phyloP scores from a whole-genome alignment of 805 yeast genomes.

The Ogataea siamensis region DNA sequence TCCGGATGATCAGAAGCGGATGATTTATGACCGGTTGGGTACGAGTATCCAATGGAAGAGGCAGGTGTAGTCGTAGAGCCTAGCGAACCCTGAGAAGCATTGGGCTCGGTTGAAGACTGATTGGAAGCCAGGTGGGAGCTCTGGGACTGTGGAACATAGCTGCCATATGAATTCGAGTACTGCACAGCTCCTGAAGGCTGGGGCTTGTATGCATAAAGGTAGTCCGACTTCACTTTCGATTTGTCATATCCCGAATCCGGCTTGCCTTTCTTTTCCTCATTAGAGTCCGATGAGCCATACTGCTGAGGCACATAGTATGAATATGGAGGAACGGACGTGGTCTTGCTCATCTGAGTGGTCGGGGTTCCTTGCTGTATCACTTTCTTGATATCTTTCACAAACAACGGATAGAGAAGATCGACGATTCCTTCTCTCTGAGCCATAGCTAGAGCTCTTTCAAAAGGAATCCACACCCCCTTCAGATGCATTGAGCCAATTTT shows the following conservation, averaged over 20 bases:
- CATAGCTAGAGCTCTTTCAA: constrained; percentile 66
- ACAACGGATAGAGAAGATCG: constrained; percentile 54
- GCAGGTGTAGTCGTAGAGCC: neutral
- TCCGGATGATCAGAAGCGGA: neutral
- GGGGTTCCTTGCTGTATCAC: constrained; percentile 40
- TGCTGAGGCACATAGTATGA: constrained; percentile 16
- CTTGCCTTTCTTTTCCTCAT: constrained; percentile 10
- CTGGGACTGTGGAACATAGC: constrained; percentile 4
- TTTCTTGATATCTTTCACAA: constrained; percentile 62
- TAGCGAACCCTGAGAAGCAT: neutral
- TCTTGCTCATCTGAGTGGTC: constrained; percentile 27
- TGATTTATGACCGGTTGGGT: neutral
- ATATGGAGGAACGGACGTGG: constrained; percentile 10
- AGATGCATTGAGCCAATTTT: constrained; percentile 75
- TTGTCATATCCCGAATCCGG: neutral
- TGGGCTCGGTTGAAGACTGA: neutral
- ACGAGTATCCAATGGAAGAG: neutral
- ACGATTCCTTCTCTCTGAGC: constrained; percentile 67
- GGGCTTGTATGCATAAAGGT: constrained; percentile 12
- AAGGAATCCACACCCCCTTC: constrained; percentile 76
- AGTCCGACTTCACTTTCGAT: constrained; percentile 6
- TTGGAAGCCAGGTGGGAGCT: neutral
- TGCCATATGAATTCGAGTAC: constrained; percentile 5
- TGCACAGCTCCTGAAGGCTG: constrained; percentile 11
- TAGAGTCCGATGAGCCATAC: constrained; percentile 2